phyloP scores from a whole-genome alignment of 2,329 filamentous ascomycete genomes.

The Ustilaginoidea virens region DNA sequence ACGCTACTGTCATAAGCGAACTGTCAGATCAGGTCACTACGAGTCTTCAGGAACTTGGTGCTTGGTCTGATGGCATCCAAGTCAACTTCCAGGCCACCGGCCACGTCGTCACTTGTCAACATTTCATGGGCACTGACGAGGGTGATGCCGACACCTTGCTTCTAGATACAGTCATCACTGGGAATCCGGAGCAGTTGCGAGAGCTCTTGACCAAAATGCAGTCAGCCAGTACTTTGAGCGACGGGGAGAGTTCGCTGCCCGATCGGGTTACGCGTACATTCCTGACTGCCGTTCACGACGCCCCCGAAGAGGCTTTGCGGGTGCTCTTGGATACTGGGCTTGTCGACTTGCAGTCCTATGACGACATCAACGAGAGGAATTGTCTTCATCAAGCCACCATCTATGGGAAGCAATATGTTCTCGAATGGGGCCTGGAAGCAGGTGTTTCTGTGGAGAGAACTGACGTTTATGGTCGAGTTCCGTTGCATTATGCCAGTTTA shows the following conservation, averaged over 20 bases:
- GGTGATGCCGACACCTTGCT: slow-evolving; percentile 80
- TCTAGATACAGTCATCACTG: slow-evolving; percentile 70
- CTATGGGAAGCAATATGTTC: slow-evolving; percentile 67
- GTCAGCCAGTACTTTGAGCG: slow-evolving; percentile 35
- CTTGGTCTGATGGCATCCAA: slow-evolving; percentile 93
- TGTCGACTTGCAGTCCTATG: slow-evolving; percentile 83
- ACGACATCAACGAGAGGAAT: slow-evolving; percentile 95
- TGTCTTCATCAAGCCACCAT: slow-evolving; percentile 95
- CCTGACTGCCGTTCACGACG: slow-evolving; percentile 76
- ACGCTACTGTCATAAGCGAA: slow-evolving; percentile 90
- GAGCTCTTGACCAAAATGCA: slow-evolving; percentile 69
- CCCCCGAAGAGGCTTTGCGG: slow-evolving; percentile 58
- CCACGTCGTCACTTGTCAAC: slow-evolving; percentile 50
- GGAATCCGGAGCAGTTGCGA: slow-evolving; percentile 60
- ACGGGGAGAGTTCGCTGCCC: slow-evolving; percentile 39
- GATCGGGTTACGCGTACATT: slow-evolving; percentile 84
- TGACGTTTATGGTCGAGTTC: slow-evolving; percentile 88
- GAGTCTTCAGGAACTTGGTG: slow-evolving; percentile 85
- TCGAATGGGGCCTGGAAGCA: slow-evolving; percentile 58
- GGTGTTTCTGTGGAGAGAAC: slow-evolving; percentile 64
- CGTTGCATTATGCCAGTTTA: slow-evolving; percentile 91
- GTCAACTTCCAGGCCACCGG: slow-evolving; percentile 60
- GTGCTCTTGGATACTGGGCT: slow-evolving; percentile 65
- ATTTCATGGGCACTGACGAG: slow-evolving; percentile 62
- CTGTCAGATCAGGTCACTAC: slow-evolving; percentile 94